phyloP scores from a whole-genome alignment of 108 stramenopile genomes.

The Aurantiochytrium sp. region DNA sequence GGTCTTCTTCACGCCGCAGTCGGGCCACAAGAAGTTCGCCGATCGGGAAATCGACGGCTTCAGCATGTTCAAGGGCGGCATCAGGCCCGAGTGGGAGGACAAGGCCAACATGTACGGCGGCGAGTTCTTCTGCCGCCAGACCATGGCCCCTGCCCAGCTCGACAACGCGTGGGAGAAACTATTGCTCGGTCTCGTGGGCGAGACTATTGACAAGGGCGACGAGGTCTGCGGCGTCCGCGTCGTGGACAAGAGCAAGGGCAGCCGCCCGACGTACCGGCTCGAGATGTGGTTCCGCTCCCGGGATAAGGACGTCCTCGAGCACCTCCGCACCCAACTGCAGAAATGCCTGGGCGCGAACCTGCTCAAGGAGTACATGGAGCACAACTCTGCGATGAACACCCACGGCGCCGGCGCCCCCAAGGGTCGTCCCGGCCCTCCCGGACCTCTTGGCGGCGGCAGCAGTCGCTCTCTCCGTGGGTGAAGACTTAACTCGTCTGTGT shows the following conservation, averaged over 20 bases:
- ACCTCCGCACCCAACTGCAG: not conserved
- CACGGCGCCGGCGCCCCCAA: not conserved
- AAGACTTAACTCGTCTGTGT: not conserved
- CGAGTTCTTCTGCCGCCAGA: constrained; percentile 77
- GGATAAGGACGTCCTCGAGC: constrained; percentile 15
- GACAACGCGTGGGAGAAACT: constrained; percentile 84
- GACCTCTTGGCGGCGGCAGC: not conserved
- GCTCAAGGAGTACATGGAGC: constrained; percentile 33
- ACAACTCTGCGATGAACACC: constrained; percentile 18
- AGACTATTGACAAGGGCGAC: constrained; percentile 70
- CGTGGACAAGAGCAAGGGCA: constrained; percentile 65
- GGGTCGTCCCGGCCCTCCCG: not conserved
- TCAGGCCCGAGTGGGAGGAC: constrained; percentile 91
- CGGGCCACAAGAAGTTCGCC: constrained; percentile 13
- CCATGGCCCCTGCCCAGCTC: constrained; percentile 66
- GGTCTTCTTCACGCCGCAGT: not conserved
- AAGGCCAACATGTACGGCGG: constrained; percentile 75
- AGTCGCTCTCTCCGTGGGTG: not conserved
- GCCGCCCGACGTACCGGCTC: constrained; percentile 7
- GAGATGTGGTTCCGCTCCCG: constrained; percentile 30
- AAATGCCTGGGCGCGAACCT: constrained; percentile 16
- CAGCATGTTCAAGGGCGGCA: constrained; percentile 38
- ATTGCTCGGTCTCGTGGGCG: constrained; percentile 76
- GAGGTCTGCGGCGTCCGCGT: constrained; percentile 82
- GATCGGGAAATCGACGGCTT: constrained; percentile 10